Percentiles rank a stretch among this genome's conserved stretches.
phyloP scores from a whole-genome alignment of 305 asterid species.

The Rubia tinctorum region DNA sequence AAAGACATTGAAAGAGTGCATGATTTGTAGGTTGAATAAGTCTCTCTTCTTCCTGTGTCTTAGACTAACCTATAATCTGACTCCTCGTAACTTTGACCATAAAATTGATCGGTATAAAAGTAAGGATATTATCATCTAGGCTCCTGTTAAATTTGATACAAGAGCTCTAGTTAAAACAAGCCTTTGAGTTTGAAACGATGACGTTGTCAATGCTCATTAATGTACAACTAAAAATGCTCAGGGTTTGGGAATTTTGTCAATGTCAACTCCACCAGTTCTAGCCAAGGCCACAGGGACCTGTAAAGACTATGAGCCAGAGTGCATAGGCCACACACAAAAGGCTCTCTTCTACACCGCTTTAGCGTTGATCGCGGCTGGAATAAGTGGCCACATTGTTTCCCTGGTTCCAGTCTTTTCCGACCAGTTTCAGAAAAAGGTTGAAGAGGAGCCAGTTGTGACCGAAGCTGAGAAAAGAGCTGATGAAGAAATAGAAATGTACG shows the following conservation, averaged over 20 bases:
- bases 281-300: conserved; percentile 39
- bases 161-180: no score
- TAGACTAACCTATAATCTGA: no score
- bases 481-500: background rate
- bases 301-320: conserved; percentile 39
- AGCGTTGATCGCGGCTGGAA: conserved; percentile 52
- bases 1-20: background rate
- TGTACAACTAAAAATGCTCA: conserved; percentile 9
- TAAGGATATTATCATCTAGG: no score
- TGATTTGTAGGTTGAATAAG: background rate
- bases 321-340: conserved; percentile 45
- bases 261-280: conserved; percentile 66
- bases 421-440: conserved; percentile 16
- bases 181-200: background rate
- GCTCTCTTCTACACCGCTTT: conserved; percentile 53
- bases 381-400: conserved; percentile 48
- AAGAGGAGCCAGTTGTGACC: background rate
- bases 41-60: background rate
- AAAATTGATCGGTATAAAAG: no score
- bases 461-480: background rate
- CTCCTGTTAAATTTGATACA: no score
- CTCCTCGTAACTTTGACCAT: no score
- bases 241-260: conserved; percentile 55
- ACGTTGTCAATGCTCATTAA: no score
- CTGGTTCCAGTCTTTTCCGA: conserved; percentile 31